Evolutionary conservation across 495 filamentous ascomycete genomes (phyloP), one percentile per base, ranked within the genome.

Genomic region (Cudoniella acicularis): DNA sequence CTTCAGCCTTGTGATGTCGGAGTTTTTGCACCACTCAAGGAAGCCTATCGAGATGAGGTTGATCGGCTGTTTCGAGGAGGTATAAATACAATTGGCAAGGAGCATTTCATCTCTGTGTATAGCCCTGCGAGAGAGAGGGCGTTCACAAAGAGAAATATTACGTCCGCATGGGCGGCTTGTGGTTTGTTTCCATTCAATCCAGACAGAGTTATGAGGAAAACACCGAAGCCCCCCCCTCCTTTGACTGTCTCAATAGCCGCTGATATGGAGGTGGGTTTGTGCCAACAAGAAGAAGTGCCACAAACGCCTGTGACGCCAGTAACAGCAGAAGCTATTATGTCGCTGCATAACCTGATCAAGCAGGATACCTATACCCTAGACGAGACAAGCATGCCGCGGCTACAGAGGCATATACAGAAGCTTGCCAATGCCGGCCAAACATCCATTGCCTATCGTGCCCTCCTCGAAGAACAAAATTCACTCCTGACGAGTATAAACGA

Each of bases 131-230:
- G n/a, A n/a, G n/a, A n/a, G n/a, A n/a, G n/a, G n/a, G n/a, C n/a
- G n/a, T n/a, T n/a, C n/a, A n/a, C n/a, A n/a, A n/a, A n/a, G 26
- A 67, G 58, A 46, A 75, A 75, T 62, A 75, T 73, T 36, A 62
- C 10, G 24, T 63, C 71, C 3, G 71, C 30, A 18, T 75, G 42
- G 55, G 67, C 65, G 17, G 67, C 47, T 51, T 59, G 40, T 59
- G 65, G 70, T 56, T 64, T 75, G 54, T 67, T 72, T 51, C 68
- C 64, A 26, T 72, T 72, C 57, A 67, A 75, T 53, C 63, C 64
- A 49, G 65, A 71, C 24, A 69, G 65, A 59, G 69, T 72, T 0
- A 71, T 75, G 42, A 60, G 61, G 60, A 25, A 42, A 23, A 66
- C 26, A 55, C 59, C 64, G 55, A 67, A 62, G 59, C 63, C 67